Evolutionary conservation across 1,284 basidiomycete species (phyloP).

Genomic region (Austroboletus olivaceoglutinosus): DNA sequence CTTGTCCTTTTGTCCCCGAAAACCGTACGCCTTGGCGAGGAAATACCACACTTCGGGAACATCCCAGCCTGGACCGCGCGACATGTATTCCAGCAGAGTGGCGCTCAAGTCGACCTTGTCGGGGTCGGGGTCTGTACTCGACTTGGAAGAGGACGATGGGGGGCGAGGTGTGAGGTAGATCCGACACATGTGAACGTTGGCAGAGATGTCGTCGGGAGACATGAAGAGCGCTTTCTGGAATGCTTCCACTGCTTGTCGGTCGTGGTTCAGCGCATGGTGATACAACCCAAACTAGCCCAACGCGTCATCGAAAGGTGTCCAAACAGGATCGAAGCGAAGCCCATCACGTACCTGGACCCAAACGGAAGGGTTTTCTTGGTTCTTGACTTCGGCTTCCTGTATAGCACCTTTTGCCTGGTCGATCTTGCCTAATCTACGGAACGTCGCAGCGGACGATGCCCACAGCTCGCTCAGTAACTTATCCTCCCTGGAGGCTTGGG

Average conservation of each 20-base stretch:
- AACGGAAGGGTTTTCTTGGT: slow-evolving; percentile 83
- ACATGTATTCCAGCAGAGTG: slow-evolving; percentile 61
- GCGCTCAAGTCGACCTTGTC: slow-evolving; percentile 73
- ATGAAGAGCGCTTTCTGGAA: slow-evolving; percentile 85
- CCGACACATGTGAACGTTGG: slow-evolving; percentile 73
- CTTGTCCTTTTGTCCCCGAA: slow-evolving; percentile 67
- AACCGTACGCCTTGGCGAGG: slow-evolving; percentile 74
- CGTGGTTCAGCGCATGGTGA: slow-evolving; percentile 56
- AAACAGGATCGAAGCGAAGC: neutral
- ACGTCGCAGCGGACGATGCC: slow-evolving; percentile 93
- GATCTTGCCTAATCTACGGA: slow-evolving; percentile 84
- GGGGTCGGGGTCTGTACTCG: slow-evolving; percentile 31
- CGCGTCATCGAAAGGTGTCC: neutral
- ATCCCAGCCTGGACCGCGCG: slow-evolving; percentile 77
- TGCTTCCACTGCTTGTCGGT: slow-evolving; percentile 65
- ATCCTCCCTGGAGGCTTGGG: slow-evolving; percentile 60
- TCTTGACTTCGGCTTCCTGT: slow-evolving; percentile 90
- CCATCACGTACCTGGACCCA: slow-evolving; percentile 85
- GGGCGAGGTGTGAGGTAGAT: slow-evolving; percentile 55
- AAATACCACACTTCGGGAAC: slow-evolving; percentile 91
- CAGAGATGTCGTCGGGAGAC: slow-evolving; percentile 70
- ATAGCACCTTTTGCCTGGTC: slow-evolving; percentile 90
- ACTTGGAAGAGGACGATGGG: slow-evolving; percentile 24
- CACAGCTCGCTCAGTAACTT: slow-evolving; percentile 84
- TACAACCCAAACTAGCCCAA: slow-evolving; percentile 70